phyloP scores from a whole-genome alignment of 768 basidiomycete genomes.

The Chlorophyllum brunneum region DNA sequence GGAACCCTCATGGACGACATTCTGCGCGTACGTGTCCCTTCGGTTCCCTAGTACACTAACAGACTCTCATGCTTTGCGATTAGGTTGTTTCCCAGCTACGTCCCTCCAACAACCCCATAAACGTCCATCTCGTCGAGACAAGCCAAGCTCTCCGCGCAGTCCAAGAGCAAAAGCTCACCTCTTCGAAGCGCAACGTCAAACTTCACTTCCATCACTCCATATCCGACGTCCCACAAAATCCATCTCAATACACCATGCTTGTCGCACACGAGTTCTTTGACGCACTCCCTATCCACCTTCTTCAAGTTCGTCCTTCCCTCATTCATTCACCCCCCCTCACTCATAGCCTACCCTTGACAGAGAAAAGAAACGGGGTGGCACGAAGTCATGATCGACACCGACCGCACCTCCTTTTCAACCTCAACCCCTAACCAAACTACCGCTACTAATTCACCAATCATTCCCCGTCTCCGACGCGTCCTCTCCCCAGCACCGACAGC shows the following conservation, averaged over 20 bases:
- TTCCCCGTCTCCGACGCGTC: slow-evolving; percentile 53
- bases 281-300: slow-evolving; percentile 85
- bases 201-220: slow-evolving; percentile 74
- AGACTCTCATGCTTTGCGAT: neutral
- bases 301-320: slow-evolving; percentile 55
- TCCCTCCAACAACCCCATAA: slow-evolving; percentile 30
- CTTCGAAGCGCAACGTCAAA: slow-evolving; percentile 28
- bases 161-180: slow-evolving; percentile 52
- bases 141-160: slow-evolving; percentile 61
- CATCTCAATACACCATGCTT: slow-evolving; percentile 70
- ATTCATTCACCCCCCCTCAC: neutral
- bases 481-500: slow-evolving; percentile 54
- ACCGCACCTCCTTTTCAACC: slow-evolving; percentile 21
- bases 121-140: slow-evolving; percentile 80
- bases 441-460: slow-evolving; percentile 10
- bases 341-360: slow-evolving; percentile 31
- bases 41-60: neutral
- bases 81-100: slow-evolving; percentile 54
- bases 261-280: slow-evolving; percentile 98
- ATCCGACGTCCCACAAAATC: slow-evolving; percentile 53
- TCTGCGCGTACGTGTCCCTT: slow-evolving; percentile 56
- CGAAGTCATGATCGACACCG: slow-evolving; percentile 72
- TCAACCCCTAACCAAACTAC: slow-evolving; percentile 13
- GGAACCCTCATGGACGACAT: slow-evolving; percentile 92
- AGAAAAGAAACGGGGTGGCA: slow-evolving; percentile 80